Percentiles rank a stretch among this genome's conserved stretches.
Conservation (phyloP, 2,329 filamentous ascomycete genomes). For the Xylaria hypoxylon region DNA sequence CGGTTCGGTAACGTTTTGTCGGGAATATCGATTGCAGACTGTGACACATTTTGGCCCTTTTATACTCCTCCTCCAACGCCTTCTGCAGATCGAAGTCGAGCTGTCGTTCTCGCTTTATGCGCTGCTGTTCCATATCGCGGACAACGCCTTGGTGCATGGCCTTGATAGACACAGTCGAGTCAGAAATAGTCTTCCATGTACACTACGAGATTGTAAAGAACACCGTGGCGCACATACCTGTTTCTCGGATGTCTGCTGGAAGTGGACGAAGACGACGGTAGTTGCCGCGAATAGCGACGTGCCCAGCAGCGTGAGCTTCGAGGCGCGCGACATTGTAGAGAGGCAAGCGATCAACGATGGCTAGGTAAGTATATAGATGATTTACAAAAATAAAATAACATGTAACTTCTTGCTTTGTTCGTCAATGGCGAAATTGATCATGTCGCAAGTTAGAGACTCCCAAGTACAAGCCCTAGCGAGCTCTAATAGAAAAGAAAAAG, state of each 20-base stretch:
- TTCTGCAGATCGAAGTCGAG: conserved; percentile 95
- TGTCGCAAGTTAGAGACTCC: neutral
- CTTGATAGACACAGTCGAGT: conserved; percentile 57
- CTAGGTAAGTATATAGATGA: neutral
- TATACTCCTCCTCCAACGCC: conserved; percentile 87
- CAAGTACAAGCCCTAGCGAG: neutral
- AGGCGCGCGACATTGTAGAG: conserved; percentile 82
- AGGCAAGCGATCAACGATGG: neutral
- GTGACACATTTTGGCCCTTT: conserved; percentile 80
- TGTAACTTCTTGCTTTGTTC: too few species aligned
- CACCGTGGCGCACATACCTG: conserved; percentile 65
- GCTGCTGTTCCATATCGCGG: conserved; percentile 93
- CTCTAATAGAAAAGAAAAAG: neutral
- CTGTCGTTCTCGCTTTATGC: conserved; percentile 88
- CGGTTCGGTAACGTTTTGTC: conserved; percentile 41
- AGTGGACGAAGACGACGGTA: conserved; percentile 89
- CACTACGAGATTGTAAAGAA: neutral
- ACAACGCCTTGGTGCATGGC: conserved; percentile 96
- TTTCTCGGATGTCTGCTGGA: conserved; percentile 85
- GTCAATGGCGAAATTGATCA: neutral
- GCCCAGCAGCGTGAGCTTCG: conserved; percentile 83
- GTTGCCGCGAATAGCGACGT: conserved; percentile 80
- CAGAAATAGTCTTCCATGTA: conserved; percentile 31
- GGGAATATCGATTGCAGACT: conserved; percentile 38
- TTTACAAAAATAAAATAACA: too few species aligned